A percentile compares a stretch with the other conserved stretches of the same genome.
Evolutionary conservation across 176 grass and related monocot species (phyloP).

Genomic region (Aegilops umbellulata): DNA sequence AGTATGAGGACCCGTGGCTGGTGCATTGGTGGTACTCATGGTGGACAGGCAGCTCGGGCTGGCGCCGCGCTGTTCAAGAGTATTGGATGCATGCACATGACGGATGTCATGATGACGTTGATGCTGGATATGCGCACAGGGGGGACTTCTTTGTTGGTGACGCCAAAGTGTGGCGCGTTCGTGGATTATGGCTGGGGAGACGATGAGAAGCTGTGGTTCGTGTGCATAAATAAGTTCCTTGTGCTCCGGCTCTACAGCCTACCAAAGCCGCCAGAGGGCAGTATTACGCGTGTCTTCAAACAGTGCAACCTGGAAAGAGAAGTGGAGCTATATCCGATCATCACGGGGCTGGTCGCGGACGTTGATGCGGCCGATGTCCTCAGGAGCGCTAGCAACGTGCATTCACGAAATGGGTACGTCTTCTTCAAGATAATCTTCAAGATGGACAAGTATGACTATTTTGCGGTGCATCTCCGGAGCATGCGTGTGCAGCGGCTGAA

Average conservation of each 20-base stretch:
- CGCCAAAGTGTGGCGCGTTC: not conserved
- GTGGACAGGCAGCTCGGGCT: too few relatives aligned
- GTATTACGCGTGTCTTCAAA: too few relatives aligned
- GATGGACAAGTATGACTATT: not conserved
- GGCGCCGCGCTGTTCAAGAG: too few relatives aligned
- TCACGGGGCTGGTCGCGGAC: not conserved
- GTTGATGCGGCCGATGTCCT: not conserved
- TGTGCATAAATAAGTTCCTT: not conserved
- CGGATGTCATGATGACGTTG: not conserved
- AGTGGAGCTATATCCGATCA: not conserved
- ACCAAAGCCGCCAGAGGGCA: too few relatives aligned
- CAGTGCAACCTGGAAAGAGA: not conserved
- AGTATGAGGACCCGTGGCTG: too few relatives aligned
- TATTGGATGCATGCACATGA: too few relatives aligned
- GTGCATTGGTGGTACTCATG: too few relatives aligned
- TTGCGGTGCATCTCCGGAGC: not conserved
- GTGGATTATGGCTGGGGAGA: not conserved
- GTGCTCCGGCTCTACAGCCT: not conserved
- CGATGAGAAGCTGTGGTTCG: not conserved
- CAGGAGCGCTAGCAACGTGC: not conserved
- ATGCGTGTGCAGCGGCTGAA: not conserved
- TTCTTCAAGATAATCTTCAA: not conserved
- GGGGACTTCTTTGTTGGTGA: not conserved
- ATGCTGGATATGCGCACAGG: not conserved
- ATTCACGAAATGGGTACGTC: not conserved